Evolutionary conservation across 768 basidiomycete genomes (phyloP), one percentile per base, ranked within the genome.

Genomic region (Lentinula sp.): DNA sequence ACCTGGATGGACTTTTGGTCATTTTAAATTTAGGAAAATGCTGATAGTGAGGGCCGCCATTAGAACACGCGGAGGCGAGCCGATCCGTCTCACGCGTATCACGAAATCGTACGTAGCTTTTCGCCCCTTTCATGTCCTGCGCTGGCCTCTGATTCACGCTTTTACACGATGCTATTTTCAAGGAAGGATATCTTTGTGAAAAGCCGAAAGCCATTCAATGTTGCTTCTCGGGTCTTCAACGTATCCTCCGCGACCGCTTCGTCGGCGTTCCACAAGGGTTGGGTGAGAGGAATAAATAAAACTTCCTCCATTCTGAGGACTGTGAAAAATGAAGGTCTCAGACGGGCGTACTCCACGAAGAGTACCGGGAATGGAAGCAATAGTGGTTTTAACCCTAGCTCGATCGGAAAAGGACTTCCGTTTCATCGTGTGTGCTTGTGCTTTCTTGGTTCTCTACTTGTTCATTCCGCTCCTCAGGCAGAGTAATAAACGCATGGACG

Each of bases 401-500:
- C 40, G 53, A 69, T 66, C 46, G 65, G 69, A 13, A 64, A 69
- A 3, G 74, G 73, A 5, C 62, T 79, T 48, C 82, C 84, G 1
- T 70, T 86, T 43, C 85, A 85, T 69, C 79, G 85, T 82, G 62
- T 61, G 82, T 76, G 34, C 32, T 39, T 15, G 60, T 28, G 13
- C 35, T 37, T 28, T 43, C n/a, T 37, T 52, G 21, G 53, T n/a
- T 16, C 35, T 13, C 2, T 59, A 5, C 48, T 15, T 9, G 35
- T 35, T 46, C 9, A 48, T 49, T n/a, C 56, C 34, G 54, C 40
- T 21, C 52, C 63, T 48, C 3, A 71, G 89, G 82, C 46, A 84
- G 80, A 69, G 73, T 95, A 6, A 77, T 89, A 32, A 80, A 82
- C 62, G 91, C 92, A 31, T 94, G 92, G 92, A 86, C 81, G 5